phyloP scores from a whole-genome alignment of 176 grass and related monocot genomes.

The Cenchrus purpureus region DNA sequence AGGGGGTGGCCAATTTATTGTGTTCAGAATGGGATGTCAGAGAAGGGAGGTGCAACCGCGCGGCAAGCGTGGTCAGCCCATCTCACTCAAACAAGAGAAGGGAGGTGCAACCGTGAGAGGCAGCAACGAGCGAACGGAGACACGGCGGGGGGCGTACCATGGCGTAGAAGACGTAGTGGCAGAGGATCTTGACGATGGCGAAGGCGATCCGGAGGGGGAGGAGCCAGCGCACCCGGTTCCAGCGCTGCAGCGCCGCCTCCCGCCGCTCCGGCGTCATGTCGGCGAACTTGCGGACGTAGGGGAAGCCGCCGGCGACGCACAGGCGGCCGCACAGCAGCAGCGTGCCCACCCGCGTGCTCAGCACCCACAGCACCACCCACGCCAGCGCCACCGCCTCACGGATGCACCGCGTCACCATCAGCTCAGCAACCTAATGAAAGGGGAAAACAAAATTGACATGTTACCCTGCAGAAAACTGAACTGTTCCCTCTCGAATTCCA shows the following conservation, averaged over 20 bases:
- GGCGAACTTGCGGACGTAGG: constrained; percentile 68
- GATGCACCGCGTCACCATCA: constrained; percentile 59
- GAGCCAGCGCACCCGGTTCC: constrained; percentile 57
- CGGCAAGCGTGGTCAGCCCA: too few species aligned
- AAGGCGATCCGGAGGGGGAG: constrained; percentile 69
- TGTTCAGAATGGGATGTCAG: neutral
- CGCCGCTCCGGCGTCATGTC: constrained; percentile 61
- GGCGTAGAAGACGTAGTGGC: constrained; percentile 76
- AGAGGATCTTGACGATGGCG: constrained; percentile 61
- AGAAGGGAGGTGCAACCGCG: neutral
- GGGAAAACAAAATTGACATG: neutral
- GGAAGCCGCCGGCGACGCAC: constrained; percentile 46
- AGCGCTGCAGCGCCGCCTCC: constrained; percentile 62
- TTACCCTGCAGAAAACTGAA: neutral
- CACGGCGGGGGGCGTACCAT: constrained; percentile 39
- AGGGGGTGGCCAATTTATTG: constrained; percentile 3
- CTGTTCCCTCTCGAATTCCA: too few species aligned
- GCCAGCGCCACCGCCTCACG: constrained; percentile 55
- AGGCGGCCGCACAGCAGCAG: constrained; percentile 66
- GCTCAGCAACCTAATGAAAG: constrained; percentile 63
- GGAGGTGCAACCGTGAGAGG: too few species aligned
- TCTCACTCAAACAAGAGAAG: too few species aligned
- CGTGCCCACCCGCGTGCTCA: constrained; percentile 72
- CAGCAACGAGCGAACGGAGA: neutral
- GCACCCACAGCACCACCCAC: constrained; percentile 71